Conservation (phyloP, 768 basidiomycete genomes). For the Tulasnella sp. region DNA sequence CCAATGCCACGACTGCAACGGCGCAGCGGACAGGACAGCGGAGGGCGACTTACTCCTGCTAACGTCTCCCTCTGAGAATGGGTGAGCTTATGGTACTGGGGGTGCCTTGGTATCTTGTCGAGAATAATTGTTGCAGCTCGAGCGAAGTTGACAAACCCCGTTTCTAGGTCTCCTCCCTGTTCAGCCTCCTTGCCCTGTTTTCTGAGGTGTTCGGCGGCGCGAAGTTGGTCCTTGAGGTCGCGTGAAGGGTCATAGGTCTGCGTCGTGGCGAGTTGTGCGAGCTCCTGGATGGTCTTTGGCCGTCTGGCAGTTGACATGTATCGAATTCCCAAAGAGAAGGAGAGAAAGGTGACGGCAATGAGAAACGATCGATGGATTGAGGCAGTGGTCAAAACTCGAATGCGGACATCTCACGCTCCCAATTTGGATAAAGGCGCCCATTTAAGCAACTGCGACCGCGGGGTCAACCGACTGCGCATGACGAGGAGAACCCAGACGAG, state of each 20-base stretch:
- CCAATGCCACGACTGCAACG: neutral
- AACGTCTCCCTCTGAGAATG: slow-evolving; percentile 58
- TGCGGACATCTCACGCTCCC: neutral
- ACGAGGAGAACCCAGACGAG: slow-evolving; percentile 19
- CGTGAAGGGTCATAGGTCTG: slow-evolving; percentile 15
- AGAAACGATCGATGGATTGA: slow-evolving; percentile 6
- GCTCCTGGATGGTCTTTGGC: slow-evolving; percentile 23
- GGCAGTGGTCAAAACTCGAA: neutral
- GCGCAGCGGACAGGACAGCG: neutral
- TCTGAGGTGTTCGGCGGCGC: slow-evolving; percentile 23
- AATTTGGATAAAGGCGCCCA: neutral
- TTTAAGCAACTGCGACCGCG: neutral
- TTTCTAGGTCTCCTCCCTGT: slow-evolving; percentile 50
- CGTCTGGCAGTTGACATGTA: neutral
- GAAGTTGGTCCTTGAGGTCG: slow-evolving; percentile 23
- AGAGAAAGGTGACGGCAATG: slow-evolving; percentile 6
- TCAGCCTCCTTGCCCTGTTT: slow-evolving; percentile 9
- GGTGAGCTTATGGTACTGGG: slow-evolving; percentile 54
- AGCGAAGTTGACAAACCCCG: slow-evolving; percentile 64
- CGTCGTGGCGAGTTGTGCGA: slow-evolving; percentile 23
- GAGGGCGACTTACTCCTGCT: slow-evolving; percentile 47
- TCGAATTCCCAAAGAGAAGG: neutral
- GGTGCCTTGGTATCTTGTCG: slow-evolving; percentile 67
- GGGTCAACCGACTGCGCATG: too few species aligned
- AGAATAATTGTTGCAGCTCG: slow-evolving; percentile 69